A percentile compares a stretch with the other conserved stretches of the same genome.
phyloP scores from a whole-genome alignment of 148 eudicot species.

The Silene conica region DNA sequence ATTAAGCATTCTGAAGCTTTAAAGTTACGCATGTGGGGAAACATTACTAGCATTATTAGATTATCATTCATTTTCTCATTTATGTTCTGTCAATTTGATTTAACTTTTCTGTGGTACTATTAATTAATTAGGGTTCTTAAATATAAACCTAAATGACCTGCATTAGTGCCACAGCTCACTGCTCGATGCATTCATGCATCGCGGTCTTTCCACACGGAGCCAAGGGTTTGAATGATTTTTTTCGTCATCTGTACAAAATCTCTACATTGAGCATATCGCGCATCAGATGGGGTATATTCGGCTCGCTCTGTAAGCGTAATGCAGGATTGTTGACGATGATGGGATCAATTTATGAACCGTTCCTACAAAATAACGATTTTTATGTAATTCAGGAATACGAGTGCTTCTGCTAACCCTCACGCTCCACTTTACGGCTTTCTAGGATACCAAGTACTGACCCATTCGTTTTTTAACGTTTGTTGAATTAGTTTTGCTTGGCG shows the following conservation, averaged over 20 bases:
- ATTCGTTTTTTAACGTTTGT: not conserved
- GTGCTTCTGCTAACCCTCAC: no score
- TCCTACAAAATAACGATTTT: no score
- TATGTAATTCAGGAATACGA: no score
- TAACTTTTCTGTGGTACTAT: not conserved
- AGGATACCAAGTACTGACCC: not conserved
- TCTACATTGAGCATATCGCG: no score
- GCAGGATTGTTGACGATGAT: no score
- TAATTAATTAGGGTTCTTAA: not conserved
- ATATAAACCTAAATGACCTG: not conserved
- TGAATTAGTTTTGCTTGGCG: not conserved
- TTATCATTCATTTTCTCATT: not conserved
- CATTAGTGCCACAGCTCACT: conserved; percentile 2
- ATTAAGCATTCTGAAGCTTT: conserved; percentile 8
- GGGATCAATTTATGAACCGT: no score
- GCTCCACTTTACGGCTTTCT: not conserved
- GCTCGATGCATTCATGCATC: not conserved
- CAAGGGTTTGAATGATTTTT: not conserved
- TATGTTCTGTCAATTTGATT: not conserved
- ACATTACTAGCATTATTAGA: not conserved
- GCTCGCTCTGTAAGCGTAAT: no score
- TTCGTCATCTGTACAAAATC: no score
- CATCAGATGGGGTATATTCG: no score
- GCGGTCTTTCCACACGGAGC: not conserved
- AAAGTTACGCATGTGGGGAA: conserved; percentile 15